Base-by-base conservation (phyloP, 495 filamentous ascomycete genomes). In the Tuber brumale region DNA sequence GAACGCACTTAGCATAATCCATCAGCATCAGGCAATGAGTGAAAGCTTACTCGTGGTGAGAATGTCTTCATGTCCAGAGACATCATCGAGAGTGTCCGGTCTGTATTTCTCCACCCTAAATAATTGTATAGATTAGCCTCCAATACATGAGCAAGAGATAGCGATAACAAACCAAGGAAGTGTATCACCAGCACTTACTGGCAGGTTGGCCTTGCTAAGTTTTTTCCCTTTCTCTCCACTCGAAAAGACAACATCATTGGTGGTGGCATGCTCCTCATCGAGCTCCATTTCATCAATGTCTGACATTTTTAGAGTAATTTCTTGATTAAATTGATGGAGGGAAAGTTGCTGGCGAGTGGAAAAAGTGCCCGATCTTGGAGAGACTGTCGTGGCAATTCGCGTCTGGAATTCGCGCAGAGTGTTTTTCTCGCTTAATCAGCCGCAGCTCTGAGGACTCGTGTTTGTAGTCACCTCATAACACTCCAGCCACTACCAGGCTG, bases 61-160 rank as follows among this genome's bases (percentile, higher is more conserved):
- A 81, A 99, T 97, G 85, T 98, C 95, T 83, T 97, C 92, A 83
- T 99, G 95, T n/a, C 95, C 95, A 6, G 93, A 95, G 72, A 99
- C 95, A 85, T 99, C 95, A 70, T 90, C 88, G 35, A 99, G 88
- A 5, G 92, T 92, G 75, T 90, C 89, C 23, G 95, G 95, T 70
- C 95, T 89, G 84, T 97, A 99, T 84, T 99, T 99, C 83, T 99
- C 95, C n/a, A 99, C 94, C 94, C 94, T 97, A 74, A 8, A 46
- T 23, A 31, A 46, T 1, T 10, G 51, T 31, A 43, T 70, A 31
- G 76, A 72, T 78, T 72, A 84, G 79, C 31, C n/a, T 66, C 14
- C 44, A 43, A 4, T 43, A 51, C 51, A 80, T 70, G 71, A 3
- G 9, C n/a, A 69, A 0, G 27, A 23, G 19, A 44, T 21, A 14